Conservation (phyloP, 306 rosid species). For the Boehmeria nivea region DNA sequence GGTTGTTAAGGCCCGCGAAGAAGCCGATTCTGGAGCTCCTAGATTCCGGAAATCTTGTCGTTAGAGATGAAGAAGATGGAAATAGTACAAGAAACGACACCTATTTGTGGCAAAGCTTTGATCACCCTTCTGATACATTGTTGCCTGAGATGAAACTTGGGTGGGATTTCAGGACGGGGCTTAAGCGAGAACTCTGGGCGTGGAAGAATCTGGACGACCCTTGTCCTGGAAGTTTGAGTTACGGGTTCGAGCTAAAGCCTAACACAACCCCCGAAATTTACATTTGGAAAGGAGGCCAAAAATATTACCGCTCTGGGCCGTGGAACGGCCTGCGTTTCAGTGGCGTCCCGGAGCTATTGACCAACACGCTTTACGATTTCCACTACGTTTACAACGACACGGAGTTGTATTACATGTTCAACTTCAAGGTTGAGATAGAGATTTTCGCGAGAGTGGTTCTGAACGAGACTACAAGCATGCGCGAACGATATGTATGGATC, state of each 20-base stretch:
- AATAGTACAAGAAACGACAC: too few species aligned
- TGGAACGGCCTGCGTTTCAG: slow-evolving; percentile 19
- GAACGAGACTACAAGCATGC: too few species aligned
- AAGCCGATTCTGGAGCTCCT: slow-evolving; percentile 3
- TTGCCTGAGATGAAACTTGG: slow-evolving; percentile 17
- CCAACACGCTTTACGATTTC: slow-evolving; percentile 21
- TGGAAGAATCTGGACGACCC: slow-evolving; percentile 18
- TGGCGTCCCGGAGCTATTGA: neutral
- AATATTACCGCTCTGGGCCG: slow-evolving; percentile 8
- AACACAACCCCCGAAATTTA: neutral
- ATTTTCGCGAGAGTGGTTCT: neutral
- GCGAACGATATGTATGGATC: slow-evolving; percentile 13
- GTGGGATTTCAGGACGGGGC: slow-evolving; percentile 6
- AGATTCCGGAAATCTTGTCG: slow-evolving; percentile 14
- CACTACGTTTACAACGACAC: slow-evolving; percentile 20
- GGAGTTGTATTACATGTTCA: slow-evolving; percentile 7
- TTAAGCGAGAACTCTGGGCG: slow-evolving; percentile 2
- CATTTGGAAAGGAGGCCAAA: neutral
- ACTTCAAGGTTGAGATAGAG: slow-evolving; percentile 1
- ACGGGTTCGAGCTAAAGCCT: neutral
- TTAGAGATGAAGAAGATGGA: neutral
- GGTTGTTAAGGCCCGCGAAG: neutral
- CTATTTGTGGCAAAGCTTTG: slow-evolving; percentile 21
- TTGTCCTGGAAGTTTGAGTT: slow-evolving; percentile 11
- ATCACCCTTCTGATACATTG: slow-evolving; percentile 8